Evolutionary conservation across 225 moss, liverwort and hornwort genomes (phyloP).

Genomic region (Sphagnum contortum): DNA sequence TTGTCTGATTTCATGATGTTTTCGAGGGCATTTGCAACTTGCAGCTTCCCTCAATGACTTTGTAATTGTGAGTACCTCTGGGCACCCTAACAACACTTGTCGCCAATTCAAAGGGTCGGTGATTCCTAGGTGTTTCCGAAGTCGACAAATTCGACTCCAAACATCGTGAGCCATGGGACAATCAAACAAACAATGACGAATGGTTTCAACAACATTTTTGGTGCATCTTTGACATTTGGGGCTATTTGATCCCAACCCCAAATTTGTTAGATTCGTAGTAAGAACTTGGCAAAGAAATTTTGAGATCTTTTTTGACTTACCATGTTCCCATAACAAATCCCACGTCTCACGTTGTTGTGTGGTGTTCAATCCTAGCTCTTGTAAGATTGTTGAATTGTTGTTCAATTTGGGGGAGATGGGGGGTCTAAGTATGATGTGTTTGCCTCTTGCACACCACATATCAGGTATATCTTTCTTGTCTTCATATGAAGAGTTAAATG

Average conservation of each 20-base stretch:
- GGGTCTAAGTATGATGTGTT: neutral
- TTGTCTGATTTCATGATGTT: neutral
- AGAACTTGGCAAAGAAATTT: conserved; percentile 15
- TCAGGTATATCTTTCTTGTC: neutral
- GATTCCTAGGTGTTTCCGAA: conserved; percentile 11
- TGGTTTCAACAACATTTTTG: conserved; percentile 2
- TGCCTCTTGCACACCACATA: neutral
- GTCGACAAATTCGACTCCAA: conserved; percentile 9
- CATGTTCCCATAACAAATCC: conserved; percentile 13
- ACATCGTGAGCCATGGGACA: conserved; percentile 7
- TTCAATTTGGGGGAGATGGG: neutral
- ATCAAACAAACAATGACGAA: conserved; percentile 15
- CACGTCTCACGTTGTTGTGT: conserved; percentile 10
- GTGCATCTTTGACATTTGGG: conserved; percentile 5
- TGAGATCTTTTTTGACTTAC: conserved; percentile 11
- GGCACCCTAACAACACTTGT: conserved; percentile 8
- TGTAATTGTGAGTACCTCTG: conserved; percentile 5
- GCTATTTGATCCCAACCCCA: neutral
- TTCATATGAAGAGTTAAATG: too few species aligned
- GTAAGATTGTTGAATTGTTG: conserved; percentile 11
- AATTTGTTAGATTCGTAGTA: conserved; percentile 10
- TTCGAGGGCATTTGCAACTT: neutral
- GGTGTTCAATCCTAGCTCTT: conserved; percentile 17
- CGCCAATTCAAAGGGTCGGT: conserved; percentile 6
- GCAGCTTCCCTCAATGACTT: neutral